Evolutionary conservation across 1,139 yeast species (phyloP), one percentile per base, ranked within the genome.

Genomic region (Kurtzmaniella quercitrusa): DNA sequence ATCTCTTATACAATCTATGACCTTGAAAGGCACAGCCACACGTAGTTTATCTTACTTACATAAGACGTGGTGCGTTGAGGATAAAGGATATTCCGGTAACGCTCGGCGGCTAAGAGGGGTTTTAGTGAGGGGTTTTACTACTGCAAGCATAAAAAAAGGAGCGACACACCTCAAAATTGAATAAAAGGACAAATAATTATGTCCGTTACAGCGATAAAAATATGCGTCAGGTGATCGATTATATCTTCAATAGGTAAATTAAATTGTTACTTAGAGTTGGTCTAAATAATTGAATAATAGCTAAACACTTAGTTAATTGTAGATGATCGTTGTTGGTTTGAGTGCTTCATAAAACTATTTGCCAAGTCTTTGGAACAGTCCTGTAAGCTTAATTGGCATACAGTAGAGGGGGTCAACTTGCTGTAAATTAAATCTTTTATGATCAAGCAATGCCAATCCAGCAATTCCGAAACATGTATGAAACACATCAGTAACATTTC

Each of bases 391-490:
- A 9, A 51, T 56, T 1, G 98, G 96, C 74, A 93, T 75, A 57
- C 98, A 93, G 61, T 87, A 91, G 1, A 83, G 74, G 0, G 99
- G 97, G 60, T 90, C 94, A 21, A 94, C 77, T 5, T 72, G 71
- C 14, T 65, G 72, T 34, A 93, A 67, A 36, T 56, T 57, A 43
- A 62, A 68, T 47, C 59, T 12, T 19, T 77, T 79, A 46, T 66
- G 76, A 6, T 85, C 85, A 62, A 91, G 71, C 46, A 93, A 60
- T 54, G 95, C 83, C 44, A 94, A 70, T 0, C 96, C 98, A 0
- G 96, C 82, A 25, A 93, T 68, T 1, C 96, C 96, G 65, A 93
- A 93, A 37, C 86, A 74, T 0, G 98, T 93, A 58, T 93, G 99
- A 59, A 81, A 93, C 0, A 94, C 93, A 59, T 93, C 99, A 1